Evolutionary conservation across 306 rosid genomes (phyloP), one percentile per base, ranked within the genome.

Genomic region (Sophora flavescens): DNA sequence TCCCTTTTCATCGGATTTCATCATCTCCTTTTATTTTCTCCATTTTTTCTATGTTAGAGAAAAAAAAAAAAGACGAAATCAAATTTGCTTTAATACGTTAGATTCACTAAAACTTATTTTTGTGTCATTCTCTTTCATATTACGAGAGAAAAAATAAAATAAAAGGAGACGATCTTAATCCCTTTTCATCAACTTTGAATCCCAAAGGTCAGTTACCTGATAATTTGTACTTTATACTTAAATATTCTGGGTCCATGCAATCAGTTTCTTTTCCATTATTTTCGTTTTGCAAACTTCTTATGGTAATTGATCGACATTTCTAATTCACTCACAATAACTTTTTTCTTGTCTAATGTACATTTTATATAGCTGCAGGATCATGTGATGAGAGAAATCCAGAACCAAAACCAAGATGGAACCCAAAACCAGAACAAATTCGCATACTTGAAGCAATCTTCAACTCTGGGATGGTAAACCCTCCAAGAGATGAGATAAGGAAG

Each of bases 401-500:
- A 81, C 98, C 97, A 39, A 95, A 89, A 54, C 91, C 96, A 5
- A 84, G 98, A 52, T 95, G 98, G 98, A 90, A 90, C 52, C 97
- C 98, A 8, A 93, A 84, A 42, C 92, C 97, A 2, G 98, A 92
- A 60, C 98, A 95, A 73, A 90, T 95, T 18, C 81, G 92, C 2
- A 95, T 95, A n/a, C 87, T 95, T 1, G 98, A 95, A 79, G 89
- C 87, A 4, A 90, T 90, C 15, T 95, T 92, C 89, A 92, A 92
- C 84, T 90, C 98, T 2, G 98, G 98, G 45, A 89, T 90, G 95
- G 96, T 89, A 81, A 95, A 89, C 51, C 98, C 98, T 12, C 92
- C 97, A 1, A 87, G 96, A 38, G 97, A 92, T 0, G 98, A 95
- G 78, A 95, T 95, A 32, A 76, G 92, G 52, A 90, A 88, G 84